phyloP scores from a whole-genome alignment of 352 stramenopile species.

The Globisporangium recalcitrans region DNA sequence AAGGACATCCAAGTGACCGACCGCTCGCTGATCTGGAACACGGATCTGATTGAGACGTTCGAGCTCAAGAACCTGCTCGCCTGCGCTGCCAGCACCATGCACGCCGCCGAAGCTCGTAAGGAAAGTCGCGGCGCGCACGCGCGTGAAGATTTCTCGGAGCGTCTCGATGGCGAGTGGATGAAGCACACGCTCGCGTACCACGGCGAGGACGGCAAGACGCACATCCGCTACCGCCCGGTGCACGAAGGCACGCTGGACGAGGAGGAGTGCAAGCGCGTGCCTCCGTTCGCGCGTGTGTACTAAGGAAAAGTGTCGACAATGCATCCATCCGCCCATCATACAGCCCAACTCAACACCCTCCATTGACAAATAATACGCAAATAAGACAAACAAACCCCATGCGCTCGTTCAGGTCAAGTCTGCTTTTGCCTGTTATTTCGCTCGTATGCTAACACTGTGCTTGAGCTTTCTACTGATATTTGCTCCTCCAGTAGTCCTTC shows the following conservation, averaged over 20 bases:
- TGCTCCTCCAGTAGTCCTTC: constrained; percentile 46
- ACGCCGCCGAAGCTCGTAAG: constrained; percentile 92
- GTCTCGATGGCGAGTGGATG: constrained; percentile 96
- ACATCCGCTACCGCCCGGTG: constrained; percentile 89
- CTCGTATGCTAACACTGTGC: not conserved
- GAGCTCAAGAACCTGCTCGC: constrained; percentile 92
- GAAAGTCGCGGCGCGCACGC: constrained; percentile 95
- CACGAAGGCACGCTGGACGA: constrained; percentile 95
- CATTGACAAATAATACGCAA: constrained; percentile 1
- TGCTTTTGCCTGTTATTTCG: not conserved
- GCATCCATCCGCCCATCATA: not conserved
- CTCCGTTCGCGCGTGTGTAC: constrained; percentile 94
- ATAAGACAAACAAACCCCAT: not conserved
- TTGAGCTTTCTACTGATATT: constrained; percentile 29
- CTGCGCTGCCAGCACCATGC: constrained; percentile 93
- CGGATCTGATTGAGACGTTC: constrained; percentile 95
- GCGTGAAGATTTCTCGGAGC: constrained; percentile 92
- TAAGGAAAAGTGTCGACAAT: constrained; percentile 51
- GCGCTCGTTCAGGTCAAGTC: not conserved
- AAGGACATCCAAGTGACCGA: constrained; percentile 92
- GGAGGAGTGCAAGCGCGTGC: constrained; percentile 91
- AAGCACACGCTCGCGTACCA: constrained; percentile 96
- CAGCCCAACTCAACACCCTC: not conserved
- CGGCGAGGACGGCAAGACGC: constrained; percentile 86
- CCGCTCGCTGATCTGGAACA: constrained; percentile 97